These are phyloP conservation scores for Thalassiosira tumida DNA, from an alignment of 352 stramenopile species.

Conservation along the genomic window DNA sequence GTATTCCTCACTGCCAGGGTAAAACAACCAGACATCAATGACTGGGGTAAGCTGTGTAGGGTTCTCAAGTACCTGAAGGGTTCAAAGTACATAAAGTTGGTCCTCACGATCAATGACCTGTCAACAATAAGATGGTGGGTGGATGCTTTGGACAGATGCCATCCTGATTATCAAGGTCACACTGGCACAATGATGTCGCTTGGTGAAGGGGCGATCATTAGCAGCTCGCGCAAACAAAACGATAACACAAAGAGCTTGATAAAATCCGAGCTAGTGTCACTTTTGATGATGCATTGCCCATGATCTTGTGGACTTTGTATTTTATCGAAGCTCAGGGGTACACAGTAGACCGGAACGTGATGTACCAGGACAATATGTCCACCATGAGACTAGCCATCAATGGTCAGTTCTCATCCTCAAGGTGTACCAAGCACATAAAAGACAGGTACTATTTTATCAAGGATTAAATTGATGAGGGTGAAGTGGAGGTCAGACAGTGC, in stretches of 20 bases:
- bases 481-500: background rate
- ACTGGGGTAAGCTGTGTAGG: background rate
- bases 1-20: background rate
- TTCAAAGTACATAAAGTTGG: slow-evolving; percentile 20
- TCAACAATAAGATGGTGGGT: slow-evolving; percentile 35
- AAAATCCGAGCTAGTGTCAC: slow-evolving; percentile 34
- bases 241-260: slow-evolving; percentile 65
- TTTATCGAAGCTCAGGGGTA: slow-evolving; percentile 3
- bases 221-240: slow-evolving; percentile 60
- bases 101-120: slow-evolving; percentile 24
- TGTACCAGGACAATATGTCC: slow-evolving; percentile 21
- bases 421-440: background rate
- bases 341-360: background rate
- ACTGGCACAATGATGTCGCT: slow-evolving; percentile 72
- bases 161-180: slow-evolving; percentile 36
- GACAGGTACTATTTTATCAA: background rate
- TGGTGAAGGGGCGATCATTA: slow-evolving; percentile 21
- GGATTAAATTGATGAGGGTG: slow-evolving; percentile 1
- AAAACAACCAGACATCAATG: slow-evolving; percentile 17
- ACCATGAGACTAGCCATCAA: slow-evolving; percentile 17
- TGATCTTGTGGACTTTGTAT: background rate
- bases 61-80: slow-evolving; percentile 6
- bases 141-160: slow-evolving; percentile 64
- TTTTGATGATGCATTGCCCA: slow-evolving; percentile 31
- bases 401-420: background rate